Conservation (phyloP, 1,139 yeast species). For the Lodderomyces metapsilosis region DNA sequence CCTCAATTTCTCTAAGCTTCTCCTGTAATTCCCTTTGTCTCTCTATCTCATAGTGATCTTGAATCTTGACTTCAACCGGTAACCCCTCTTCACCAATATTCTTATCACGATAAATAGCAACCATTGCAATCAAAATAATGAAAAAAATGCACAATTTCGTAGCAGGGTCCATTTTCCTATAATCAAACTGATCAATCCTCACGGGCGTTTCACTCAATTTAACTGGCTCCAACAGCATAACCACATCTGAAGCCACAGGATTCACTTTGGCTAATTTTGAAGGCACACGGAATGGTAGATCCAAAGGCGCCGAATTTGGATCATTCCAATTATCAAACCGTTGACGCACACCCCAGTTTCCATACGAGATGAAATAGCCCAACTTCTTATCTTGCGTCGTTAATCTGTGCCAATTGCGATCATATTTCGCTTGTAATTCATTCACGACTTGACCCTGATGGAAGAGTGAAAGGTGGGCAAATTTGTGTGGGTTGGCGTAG, state of each 20-base stretch:
- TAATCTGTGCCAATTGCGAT: conserved; percentile 52
- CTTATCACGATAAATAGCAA: conserved; percentile 52
- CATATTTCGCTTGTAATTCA: conserved; percentile 51
- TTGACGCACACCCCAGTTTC: conserved; percentile 64
- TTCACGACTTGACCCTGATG: conserved; percentile 60
- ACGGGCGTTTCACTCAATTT: conserved; percentile 45
- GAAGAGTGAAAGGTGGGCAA: conserved; percentile 44
- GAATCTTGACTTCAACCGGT: conserved; percentile 40
- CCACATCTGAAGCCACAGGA: conserved; percentile 24
- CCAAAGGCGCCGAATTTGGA: conserved; percentile 42
- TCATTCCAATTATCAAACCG: conserved; percentile 47
- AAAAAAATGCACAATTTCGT: conserved; percentile 51
- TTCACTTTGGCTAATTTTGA: conserved; percentile 23
- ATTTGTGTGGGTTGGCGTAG: conserved; percentile 45
- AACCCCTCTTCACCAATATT: conserved; percentile 48
- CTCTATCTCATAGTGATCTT: conserved; percentile 36
- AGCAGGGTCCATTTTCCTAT: conserved; percentile 53
- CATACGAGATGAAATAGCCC: conserved; percentile 59
- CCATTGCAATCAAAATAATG: conserved; percentile 38
- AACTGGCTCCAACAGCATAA: conserved; percentile 37
- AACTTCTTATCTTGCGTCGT: conserved; percentile 45
- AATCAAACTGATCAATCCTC: conserved; percentile 49
- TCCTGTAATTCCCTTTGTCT: conserved; percentile 19
- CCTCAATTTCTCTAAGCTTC: conserved; percentile 10
- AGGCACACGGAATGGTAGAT: conserved; percentile 55